Conservation (phyloP, 495 filamentous ascomycete genomes). For the Polyplosphaeria fusca region DNA sequence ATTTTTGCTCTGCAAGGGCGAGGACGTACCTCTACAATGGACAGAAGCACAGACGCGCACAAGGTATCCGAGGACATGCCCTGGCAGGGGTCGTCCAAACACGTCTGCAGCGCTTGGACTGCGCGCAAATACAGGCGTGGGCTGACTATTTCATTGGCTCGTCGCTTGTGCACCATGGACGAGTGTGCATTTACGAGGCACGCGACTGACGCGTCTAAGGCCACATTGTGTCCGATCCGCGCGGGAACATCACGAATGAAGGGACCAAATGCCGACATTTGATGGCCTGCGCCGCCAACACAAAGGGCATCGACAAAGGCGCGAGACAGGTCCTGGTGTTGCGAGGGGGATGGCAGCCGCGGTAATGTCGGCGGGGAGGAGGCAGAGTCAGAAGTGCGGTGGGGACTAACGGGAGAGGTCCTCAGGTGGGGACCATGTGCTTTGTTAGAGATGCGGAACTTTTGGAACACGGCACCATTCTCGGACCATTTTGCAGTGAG, state of each 20-base stretch:
- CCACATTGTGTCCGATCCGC: constrained; percentile 19
- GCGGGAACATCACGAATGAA: constrained; percentile 23
- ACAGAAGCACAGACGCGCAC: constrained; percentile 23
- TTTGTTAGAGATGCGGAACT: constrained; percentile 21
- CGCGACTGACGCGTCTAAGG: constrained; percentile 22
- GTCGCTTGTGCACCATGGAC: constrained; percentile 16
- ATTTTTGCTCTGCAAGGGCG: background rate
- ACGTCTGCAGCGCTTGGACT: constrained; percentile 14
- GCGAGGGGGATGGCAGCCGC: constrained; percentile 14
- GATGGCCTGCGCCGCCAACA: constrained; percentile 11
- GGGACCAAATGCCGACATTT: constrained; percentile 21
- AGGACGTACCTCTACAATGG: constrained; percentile 18
- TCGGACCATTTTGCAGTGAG: constrained; percentile 25
- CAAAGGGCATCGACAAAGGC: constrained; percentile 20
- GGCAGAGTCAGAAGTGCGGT: background rate
- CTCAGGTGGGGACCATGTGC: background rate
- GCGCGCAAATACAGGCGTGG: constrained; percentile 20
- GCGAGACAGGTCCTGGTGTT: constrained; percentile 15
- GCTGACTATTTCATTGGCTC: constrained; percentile 16
- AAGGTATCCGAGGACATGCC: constrained; percentile 26
- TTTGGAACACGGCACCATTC: constrained; percentile 16
- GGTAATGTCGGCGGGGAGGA: background rate
- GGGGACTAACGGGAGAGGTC: constrained; percentile 5
- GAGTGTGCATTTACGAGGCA: constrained; percentile 24
- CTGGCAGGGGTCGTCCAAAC: constrained; percentile 11